Conservation (phyloP, 371 early-diverging fungal genomes). For the Nematocida homosporus region DNA sequence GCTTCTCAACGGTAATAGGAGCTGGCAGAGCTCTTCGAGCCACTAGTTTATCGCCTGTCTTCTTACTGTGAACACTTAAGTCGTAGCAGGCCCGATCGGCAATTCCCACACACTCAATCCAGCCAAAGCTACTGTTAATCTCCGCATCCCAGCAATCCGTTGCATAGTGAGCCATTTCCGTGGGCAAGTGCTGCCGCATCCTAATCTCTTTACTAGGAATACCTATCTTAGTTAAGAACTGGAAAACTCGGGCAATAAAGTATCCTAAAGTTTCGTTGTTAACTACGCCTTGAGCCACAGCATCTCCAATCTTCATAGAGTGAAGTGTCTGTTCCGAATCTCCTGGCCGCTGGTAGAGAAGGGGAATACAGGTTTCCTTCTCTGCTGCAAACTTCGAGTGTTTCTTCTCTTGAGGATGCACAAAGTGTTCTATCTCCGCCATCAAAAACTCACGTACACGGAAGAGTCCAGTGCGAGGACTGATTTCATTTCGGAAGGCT, state of each 20-base stretch:
- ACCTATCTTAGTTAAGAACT: conserved; percentile 86
- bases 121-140: conserved; percentile 73
- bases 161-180: conserved; percentile 99
- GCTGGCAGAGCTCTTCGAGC: conserved; percentile 80
- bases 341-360: conserved; percentile 70
- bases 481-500: conserved; percentile 97
- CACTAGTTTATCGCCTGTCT: conserved; percentile 83
- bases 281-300: conserved; percentile 77
- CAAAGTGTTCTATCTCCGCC: conserved; percentile 99
- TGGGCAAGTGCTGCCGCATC: conserved; percentile 96
- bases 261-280: conserved; percentile 95
- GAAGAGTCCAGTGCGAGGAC: conserved; percentile 89
- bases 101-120: conserved; percentile 99
- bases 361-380: conserved; percentile 73
- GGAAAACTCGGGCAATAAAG: conserved; percentile 87
- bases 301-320: conserved; percentile 75
- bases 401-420: conserved; percentile 83
- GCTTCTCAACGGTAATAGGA: conserved; percentile 69
- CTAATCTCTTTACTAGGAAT: conserved; percentile 79
- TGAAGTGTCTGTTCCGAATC: conserved; percentile 13
- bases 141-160: conserved; percentile 77
- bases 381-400: conserved; percentile 83
- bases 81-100: conserved; percentile 98
- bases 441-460: conserved; percentile 96
- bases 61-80: conserved; percentile 80